These are phyloP conservation scores for Elsinoe batatas DNA, from an alignment of 2,329 filamentous ascomycete species.

Conservation along the genomic window DNA sequence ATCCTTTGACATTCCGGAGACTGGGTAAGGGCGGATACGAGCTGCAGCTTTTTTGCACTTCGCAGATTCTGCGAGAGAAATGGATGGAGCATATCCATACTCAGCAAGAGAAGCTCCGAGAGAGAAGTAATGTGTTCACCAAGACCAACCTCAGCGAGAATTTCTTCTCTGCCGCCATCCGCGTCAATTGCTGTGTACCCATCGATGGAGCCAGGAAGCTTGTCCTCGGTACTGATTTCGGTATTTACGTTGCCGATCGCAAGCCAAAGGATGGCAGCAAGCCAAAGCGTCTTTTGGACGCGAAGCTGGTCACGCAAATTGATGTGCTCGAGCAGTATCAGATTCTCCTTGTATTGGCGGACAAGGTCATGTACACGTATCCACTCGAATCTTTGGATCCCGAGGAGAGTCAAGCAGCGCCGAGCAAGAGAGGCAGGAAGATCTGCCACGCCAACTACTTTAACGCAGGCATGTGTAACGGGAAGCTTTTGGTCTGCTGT, in stretches of 20 bases:
- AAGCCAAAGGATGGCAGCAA: constrained; percentile 70
- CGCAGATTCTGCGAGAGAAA: constrained; percentile 78
- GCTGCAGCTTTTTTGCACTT: constrained; percentile 76
- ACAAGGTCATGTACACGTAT: constrained; percentile 88
- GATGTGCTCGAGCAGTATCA: constrained; percentile 94
- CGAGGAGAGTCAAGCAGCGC: constrained; percentile 60
- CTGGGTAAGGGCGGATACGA: constrained; percentile 94
- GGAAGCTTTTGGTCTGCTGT: constrained; percentile 87
- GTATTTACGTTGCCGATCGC: constrained; percentile 84
- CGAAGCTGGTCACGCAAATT: constrained; percentile 80
- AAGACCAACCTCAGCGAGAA: constrained; percentile 65
- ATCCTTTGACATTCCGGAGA: constrained; percentile 92
- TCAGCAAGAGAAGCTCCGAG: constrained; percentile 76
- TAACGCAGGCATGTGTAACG: constrained; percentile 90
- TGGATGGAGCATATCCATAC: constrained; percentile 94
- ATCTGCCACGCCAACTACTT: constrained; percentile 99
- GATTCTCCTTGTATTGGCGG: constrained; percentile 79
- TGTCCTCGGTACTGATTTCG: constrained; percentile 87
- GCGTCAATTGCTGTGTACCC: constrained; percentile 89
- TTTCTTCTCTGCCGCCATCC: constrained; percentile 81
- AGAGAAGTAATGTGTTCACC: constrained; percentile 61
- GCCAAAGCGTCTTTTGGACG: constrained; percentile 77
- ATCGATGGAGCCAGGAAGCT: constrained; percentile 93
- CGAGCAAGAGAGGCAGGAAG: constrained; percentile 82
- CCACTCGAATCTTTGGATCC: constrained; percentile 76